Evolutionary conservation across 1,139 yeast genomes (phyloP).

Genomic region (Tardiomyces depauwii): DNA sequence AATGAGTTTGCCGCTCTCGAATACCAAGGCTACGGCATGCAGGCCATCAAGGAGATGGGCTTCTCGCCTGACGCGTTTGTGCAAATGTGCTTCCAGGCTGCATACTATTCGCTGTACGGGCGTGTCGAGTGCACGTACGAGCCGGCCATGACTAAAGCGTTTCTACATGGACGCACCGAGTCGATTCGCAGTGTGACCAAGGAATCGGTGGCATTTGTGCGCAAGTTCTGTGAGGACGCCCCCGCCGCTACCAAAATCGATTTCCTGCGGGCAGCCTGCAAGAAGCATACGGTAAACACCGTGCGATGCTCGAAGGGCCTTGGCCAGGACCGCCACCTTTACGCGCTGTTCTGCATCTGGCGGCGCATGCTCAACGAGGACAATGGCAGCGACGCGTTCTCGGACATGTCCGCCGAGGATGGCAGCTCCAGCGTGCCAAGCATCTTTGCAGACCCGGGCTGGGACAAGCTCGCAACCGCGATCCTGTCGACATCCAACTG

Average conservation of each 20-base stretch:
- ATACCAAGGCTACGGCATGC: conserved; percentile 65
- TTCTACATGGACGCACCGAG: conserved; percentile 85
- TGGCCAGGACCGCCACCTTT: conserved; percentile 86
- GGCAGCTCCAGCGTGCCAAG: conserved; percentile 35
- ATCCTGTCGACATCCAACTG: conserved; percentile 55
- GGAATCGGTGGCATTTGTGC: conserved; percentile 71
- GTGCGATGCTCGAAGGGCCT: conserved; percentile 59
- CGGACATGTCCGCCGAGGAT: conserved; percentile 9
- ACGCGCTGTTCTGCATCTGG: conserved; percentile 85
- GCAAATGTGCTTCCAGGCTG: conserved; percentile 91
- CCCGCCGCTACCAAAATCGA: conserved; percentile 51
- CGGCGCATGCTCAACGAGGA: conserved; percentile 51
- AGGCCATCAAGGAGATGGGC: conserved; percentile 71
- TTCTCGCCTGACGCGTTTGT: conserved; percentile 91
- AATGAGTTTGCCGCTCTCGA: conserved; percentile 79
- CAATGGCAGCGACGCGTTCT: conserved; percentile 16
- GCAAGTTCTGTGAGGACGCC: conserved; percentile 71
- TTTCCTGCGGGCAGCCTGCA: conserved; percentile 56
- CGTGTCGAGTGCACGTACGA: conserved; percentile 90
- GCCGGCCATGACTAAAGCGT: conserved; percentile 90
- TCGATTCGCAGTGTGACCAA: conserved; percentile 77
- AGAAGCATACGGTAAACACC: conserved; percentile 57
- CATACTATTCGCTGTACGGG: conserved; percentile 85
- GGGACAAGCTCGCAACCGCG: conserved; percentile 59
- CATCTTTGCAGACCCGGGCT: conserved; percentile 70